Evolutionary conservation across 202 grass and related monocot genomes (phyloP).

Genomic region (Zoysia matrella): DNA sequence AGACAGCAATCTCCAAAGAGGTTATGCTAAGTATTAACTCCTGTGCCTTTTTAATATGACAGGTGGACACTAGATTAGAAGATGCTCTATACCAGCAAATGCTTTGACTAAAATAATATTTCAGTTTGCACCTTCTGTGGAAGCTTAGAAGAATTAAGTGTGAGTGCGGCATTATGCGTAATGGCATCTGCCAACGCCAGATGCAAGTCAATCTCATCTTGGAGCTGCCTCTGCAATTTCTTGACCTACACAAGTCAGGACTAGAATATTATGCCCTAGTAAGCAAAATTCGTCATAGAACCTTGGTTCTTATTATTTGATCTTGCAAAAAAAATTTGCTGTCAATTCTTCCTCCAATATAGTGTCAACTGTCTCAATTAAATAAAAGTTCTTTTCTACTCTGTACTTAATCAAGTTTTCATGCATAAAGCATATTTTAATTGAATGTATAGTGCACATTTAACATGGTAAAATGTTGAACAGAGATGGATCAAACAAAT

Average conservation of each 20-base stretch:
- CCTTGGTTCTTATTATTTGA: constrained; percentile 2
- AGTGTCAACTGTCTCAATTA: not conserved
- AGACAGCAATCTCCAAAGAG: constrained; percentile 72
- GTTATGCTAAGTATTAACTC: constrained; percentile 79
- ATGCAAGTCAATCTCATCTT: constrained; percentile 92
- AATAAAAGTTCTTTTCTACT: not conserved
- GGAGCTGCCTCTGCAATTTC: constrained; percentile 73
- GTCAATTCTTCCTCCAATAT: not conserved
- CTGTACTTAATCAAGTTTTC: not conserved
- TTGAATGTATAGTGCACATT: too few relatives aligned
- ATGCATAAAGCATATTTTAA: not conserved
- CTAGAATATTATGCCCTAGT: not conserved
- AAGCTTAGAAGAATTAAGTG: constrained; percentile 74
- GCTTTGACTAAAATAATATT: constrained; percentile 13
- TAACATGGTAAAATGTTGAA: too few relatives aligned
- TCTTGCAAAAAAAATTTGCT: not conserved
- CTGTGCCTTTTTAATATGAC: constrained; percentile 46
- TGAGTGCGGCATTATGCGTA: constrained; percentile 53
- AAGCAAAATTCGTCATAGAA: not conserved
- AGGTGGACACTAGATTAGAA: constrained; percentile 22
- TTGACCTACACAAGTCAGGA: constrained; percentile 56
- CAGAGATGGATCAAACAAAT: too few relatives aligned
- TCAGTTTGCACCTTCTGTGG: constrained; percentile 63
- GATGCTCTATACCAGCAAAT: not conserved
- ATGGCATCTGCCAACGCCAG: constrained; percentile 75